A percentile compares a stretch with the other conserved stretches of the same genome.
Conservation (phyloP, 1,284 basidiomycete species). For the Ganoderma meredithae region DNA sequence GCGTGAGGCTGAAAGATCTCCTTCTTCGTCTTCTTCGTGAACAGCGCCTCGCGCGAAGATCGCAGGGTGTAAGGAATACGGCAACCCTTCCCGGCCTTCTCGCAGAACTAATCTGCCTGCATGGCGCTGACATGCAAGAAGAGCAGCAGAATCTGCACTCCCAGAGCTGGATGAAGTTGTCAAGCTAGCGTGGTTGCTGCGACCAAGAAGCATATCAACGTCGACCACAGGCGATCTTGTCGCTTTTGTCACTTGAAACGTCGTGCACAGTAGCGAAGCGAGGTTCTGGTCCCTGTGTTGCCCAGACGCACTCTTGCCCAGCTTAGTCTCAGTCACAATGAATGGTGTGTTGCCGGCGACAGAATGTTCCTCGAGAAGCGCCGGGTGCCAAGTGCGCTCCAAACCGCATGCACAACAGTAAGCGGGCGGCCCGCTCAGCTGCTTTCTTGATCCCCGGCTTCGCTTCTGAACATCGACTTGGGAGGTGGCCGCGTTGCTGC, state of each 20-base stretch:
- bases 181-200: not conserved
- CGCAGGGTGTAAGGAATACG: constrained; percentile 23
- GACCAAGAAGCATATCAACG: constrained; percentile 28
- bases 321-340: not conserved
- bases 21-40: not conserved
- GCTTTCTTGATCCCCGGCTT: constrained; percentile 23
- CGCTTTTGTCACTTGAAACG: constrained; percentile 28
- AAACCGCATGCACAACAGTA: constrained; percentile 44
- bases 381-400: constrained; percentile 34
- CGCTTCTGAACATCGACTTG: not conserved
- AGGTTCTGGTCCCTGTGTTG: constrained; percentile 17
- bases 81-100: constrained; percentile 15
- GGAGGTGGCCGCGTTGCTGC: constrained; percentile 23
- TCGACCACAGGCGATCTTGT: constrained; percentile 37
- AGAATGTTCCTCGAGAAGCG: constrained; percentile 24
- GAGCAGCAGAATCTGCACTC: not conserved
- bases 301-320: constrained; percentile 1
- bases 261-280: constrained; percentile 23
- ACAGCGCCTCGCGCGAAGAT: constrained; percentile 19
- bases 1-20: constrained; percentile 9
- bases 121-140: not conserved
- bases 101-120: constrained; percentile 13
- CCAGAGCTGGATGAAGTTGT: not conserved
- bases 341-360: constrained; percentile 15
- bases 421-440: constrained; percentile 13